These are phyloP conservation scores for Hyphopichia fennica DNA, from an alignment of 1,139 yeast species.

Conservation along the genomic window DNA sequence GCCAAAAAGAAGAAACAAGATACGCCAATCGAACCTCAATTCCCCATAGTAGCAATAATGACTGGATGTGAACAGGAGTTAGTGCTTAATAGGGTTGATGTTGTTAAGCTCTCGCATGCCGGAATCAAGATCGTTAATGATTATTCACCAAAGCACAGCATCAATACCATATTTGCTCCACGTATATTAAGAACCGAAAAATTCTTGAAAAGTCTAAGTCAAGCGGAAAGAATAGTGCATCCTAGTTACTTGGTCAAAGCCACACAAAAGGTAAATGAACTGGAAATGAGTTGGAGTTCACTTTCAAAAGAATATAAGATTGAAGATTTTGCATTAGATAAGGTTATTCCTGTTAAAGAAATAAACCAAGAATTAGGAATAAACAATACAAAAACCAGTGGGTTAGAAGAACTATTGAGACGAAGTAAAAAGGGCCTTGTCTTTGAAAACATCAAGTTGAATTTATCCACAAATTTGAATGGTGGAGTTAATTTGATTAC, in stretches of 20 bases:
- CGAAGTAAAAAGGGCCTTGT: conserved; percentile 34
- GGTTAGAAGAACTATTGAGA: conserved; percentile 18
- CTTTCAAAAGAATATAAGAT: conserved; percentile 22
- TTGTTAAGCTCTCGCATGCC: conserved; percentile 24
- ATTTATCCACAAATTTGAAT: conserved; percentile 60
- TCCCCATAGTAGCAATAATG: conserved; percentile 44
- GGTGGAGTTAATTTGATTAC: conserved; percentile 67
- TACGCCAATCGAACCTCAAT: conserved; percentile 4
- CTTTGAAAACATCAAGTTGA: conserved; percentile 50
- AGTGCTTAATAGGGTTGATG: conserved; percentile 34
- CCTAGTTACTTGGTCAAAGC: conserved; percentile 49
- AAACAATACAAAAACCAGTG: conserved; percentile 13
- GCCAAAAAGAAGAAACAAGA: conserved; percentile 9
- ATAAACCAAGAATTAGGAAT: conserved; percentile 37
- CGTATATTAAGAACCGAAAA: conserved; percentile 81
- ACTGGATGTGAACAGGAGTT: conserved; percentile 64
- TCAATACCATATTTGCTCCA: conserved; percentile 70
- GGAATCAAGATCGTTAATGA: conserved; percentile 45
- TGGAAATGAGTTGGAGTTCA: conserved; percentile 18
- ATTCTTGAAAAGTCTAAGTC: conserved; percentile 53
- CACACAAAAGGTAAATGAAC: conserved; percentile 19
- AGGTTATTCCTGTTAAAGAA: conserved; percentile 25
- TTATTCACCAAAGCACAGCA: conserved; percentile 19
- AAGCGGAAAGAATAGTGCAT: conserved; percentile 41
- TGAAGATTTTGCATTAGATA: conserved; percentile 37